Evolutionary conservation across 2,329 filamentous ascomycete genomes (phyloP), one percentile per base, ranked within the genome.

Genomic region (Helotiales sp.): DNA sequence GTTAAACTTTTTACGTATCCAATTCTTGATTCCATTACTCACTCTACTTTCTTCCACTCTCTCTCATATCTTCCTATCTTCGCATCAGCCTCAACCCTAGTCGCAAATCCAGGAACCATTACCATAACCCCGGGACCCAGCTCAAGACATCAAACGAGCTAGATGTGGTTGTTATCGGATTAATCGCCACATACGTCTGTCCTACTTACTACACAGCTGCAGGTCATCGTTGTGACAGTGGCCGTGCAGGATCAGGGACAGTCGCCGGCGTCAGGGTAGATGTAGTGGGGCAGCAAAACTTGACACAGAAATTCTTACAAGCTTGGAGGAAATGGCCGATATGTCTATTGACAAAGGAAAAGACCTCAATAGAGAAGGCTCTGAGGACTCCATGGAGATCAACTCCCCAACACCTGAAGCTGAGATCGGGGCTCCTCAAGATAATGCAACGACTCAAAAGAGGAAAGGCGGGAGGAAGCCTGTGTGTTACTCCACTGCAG

Each of bases 401-500:
- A 65, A 66, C 48, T 67, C 65, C 46, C 86, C 84, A 44, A 84
- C 81, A 62, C 81, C 82, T 17, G 85, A 87, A 61, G 76, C 78
- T 67, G 84, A 86, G 53, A 58, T 62, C 19, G 67, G 70, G 68
- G 61, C 65, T 56, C 63, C 72, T 52, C 66, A 68, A 27, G 81
- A 81, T 64, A 82, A 85, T 68, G 74, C 83, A 71, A 58, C 59
- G 19, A 84, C 85, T 62, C 92, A 93, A 72, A 99, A 99, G 81
- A 87, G 95, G 71, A 99, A 99, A 80, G 95, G 95, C 71, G 95
- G 95, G 61, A 88, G 95, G 71, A 99, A 98, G 80, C 95, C 95
- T 71, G 95, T 98, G 86, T 75, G 85, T 81, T 66, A 57, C 40
- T 27, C 36, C 33, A 13, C 38, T 24, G 40, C 22, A 22, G 33